A percentile compares a stretch with the other conserved stretches of the same genome.
Evolutionary conservation across 345 rosid species (phyloP).

Genomic region (Acer campestre): DNA sequence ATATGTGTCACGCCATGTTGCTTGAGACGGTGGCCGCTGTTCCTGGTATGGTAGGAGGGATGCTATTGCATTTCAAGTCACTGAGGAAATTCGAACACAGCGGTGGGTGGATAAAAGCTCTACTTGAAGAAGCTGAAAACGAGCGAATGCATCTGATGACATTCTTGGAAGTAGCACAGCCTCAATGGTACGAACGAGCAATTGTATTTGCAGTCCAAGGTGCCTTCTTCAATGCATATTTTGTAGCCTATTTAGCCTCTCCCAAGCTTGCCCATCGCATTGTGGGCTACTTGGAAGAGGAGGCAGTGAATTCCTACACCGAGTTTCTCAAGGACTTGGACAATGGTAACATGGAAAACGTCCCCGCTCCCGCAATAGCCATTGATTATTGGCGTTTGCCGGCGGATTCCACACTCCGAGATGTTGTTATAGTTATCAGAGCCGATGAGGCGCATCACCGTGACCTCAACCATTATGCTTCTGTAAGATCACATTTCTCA

Average conservation of each 20-base stretch:
- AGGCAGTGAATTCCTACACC: slow-evolving; percentile 59
- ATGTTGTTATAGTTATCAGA: slow-evolving; percentile 56
- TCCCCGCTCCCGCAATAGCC: slow-evolving; percentile 64
- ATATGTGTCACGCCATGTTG: slow-evolving; percentile 72
- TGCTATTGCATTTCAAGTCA: slow-evolving; percentile 65
- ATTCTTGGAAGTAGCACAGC: slow-evolving; percentile 55
- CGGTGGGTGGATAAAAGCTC: slow-evolving; percentile 72
- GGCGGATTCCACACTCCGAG: slow-evolving; percentile 52
- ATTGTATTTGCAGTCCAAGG: slow-evolving; percentile 63
- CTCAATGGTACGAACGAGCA: slow-evolving; percentile 60
- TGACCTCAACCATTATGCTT: slow-evolving; percentile 66
- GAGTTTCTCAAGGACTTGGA: slow-evolving; percentile 62
- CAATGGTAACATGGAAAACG: slow-evolving; percentile 50
- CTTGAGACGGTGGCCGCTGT: slow-evolving; percentile 68
- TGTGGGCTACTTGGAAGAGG: slow-evolving; percentile 64
- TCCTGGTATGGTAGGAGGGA: slow-evolving; percentile 72
- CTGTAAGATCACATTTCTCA: slow-evolving; percentile 27
- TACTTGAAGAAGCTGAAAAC: slow-evolving; percentile 67
- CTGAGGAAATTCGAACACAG: slow-evolving; percentile 60
- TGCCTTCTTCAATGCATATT: slow-evolving; percentile 59
- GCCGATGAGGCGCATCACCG: slow-evolving; percentile 77
- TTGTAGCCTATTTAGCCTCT: slow-evolving; percentile 47
- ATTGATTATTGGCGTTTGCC: slow-evolving; percentile 71
- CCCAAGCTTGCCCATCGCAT: slow-evolving; percentile 68
- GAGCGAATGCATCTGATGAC: slow-evolving; percentile 77